These are phyloP conservation scores for Daedaleopsis sinensis DNA, from an alignment of 768 basidiomycete genomes.

Conservation along the genomic window DNA sequence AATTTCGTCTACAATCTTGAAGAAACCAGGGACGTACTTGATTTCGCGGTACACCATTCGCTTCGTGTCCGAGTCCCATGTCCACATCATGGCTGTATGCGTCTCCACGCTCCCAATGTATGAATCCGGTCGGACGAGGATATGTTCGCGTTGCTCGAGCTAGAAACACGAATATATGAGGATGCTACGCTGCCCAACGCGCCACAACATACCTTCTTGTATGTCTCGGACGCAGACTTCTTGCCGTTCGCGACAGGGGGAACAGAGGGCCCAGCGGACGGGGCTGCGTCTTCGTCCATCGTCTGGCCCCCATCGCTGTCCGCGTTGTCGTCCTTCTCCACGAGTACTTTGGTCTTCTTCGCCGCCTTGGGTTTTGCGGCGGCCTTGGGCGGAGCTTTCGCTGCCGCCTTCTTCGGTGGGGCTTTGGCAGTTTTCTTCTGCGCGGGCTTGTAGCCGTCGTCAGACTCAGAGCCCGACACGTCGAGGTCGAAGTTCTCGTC, in stretches of 20 bases:
- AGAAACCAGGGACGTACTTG: slow-evolving; percentile 95
- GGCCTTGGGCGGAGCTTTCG: slow-evolving; percentile 49
- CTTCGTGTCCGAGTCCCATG: slow-evolving; percentile 82
- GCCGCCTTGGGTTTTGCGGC: slow-evolving; percentile 53
- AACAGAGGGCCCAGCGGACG: slow-evolving; percentile 31
- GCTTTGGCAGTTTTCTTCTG: slow-evolving; percentile 50
- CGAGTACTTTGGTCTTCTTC: slow-evolving; percentile 73
- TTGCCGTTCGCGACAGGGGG: slow-evolving; percentile 44
- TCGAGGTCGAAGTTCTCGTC: slow-evolving; percentile 73
- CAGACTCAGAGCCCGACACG: slow-evolving; percentile 60
- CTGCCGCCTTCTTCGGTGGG: slow-evolving; percentile 38
- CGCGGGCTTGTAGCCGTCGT: slow-evolving; percentile 64
- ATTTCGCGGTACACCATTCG: slow-evolving; percentile 83
- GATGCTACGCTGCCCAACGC: neutral
- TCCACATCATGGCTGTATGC: slow-evolving; percentile 90
- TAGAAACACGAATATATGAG: slow-evolving; percentile 35
- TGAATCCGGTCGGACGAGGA: slow-evolving; percentile 87
- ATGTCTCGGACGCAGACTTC: slow-evolving; percentile 90
- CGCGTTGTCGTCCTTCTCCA: slow-evolving; percentile 63
- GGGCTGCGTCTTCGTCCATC: slow-evolving; percentile 45
- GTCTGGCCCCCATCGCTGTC: slow-evolving; percentile 51
- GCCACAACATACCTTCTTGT: slow-evolving; percentile 71
- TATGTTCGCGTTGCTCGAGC: slow-evolving; percentile 95
- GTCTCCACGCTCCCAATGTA: slow-evolving; percentile 97
- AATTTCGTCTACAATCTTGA: slow-evolving; percentile 99